These are phyloP conservation scores for Sarocladium brachiariae DNA, from an alignment of 2,329 filamentous ascomycete genomes.

Conservation along the genomic window DNA sequence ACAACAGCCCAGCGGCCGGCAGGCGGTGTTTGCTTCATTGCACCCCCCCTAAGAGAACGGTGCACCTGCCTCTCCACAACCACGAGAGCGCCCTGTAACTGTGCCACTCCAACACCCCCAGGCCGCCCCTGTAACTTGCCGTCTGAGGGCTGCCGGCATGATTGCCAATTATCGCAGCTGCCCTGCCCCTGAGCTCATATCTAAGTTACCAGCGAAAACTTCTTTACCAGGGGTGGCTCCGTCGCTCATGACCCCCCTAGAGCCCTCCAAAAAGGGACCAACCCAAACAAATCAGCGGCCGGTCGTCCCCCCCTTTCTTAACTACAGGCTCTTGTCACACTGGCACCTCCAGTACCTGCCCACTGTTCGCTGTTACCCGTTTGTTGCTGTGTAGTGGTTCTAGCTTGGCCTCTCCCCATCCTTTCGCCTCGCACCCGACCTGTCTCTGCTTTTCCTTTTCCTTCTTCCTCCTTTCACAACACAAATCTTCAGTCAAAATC, in stretches of 20 bases:
- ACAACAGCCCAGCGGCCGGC: no score
- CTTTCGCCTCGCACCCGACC: slow-evolving; percentile 3
- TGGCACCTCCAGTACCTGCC: slow-evolving; percentile 12
- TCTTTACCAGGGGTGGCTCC: slow-evolving; percentile 1
- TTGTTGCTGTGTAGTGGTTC: background rate
- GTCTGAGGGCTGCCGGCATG: no score
- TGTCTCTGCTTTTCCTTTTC: slow-evolving; percentile 6
- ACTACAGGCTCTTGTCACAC: background rate
- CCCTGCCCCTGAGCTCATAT: background rate
- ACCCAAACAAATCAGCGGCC: background rate
- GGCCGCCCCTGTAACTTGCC: no score
- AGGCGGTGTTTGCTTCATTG: no score
- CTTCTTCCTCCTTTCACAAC: slow-evolving; percentile 28
- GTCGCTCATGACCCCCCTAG: slow-evolving; percentile 4
- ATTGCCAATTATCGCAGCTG: no score
- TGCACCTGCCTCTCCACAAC: no score
- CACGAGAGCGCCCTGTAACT: no score
- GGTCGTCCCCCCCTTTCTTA: background rate
- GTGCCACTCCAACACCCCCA: no score
- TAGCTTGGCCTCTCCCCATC: background rate
- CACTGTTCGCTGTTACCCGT: background rate
- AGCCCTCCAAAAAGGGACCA: no score
- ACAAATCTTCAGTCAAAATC: slow-evolving; percentile 35
- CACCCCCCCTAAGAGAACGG: no score
- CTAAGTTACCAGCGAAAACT: slow-evolving; percentile 5